Evolutionary conservation across 2,329 filamentous ascomycete species (phyloP).

Genomic region (Aspergillus aculeatus): DNA sequence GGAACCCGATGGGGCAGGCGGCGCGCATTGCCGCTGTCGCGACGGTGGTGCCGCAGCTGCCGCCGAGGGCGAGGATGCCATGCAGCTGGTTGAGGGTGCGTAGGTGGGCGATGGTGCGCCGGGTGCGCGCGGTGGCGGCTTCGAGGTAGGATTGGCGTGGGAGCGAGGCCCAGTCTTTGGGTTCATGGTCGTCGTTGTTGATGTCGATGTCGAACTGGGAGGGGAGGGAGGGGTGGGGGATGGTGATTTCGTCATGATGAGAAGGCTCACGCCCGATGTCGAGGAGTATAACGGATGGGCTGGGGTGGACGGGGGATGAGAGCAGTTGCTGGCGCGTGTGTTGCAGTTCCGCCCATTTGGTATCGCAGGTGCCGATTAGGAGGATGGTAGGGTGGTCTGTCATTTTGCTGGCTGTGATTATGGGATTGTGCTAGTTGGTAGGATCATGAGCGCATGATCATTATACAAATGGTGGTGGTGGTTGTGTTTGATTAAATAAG

Average conservation of each 20-base stretch:
- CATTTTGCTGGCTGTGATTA: not conserved
- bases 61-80: slow-evolving; percentile 60
- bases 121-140: slow-evolving; percentile 52
- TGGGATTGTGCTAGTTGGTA: not conserved
- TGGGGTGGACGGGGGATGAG: slow-evolving; percentile 35
- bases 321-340: slow-evolving; percentile 51
- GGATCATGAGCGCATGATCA: not conserved
- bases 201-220: slow-evolving; percentile 12
- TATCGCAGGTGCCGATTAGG: slow-evolving; percentile 64
- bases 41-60: slow-evolving; percentile 63
- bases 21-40: slow-evolving; percentile 61
- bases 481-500: not conserved
- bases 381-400: slow-evolving; percentile 43
- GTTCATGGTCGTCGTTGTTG: slow-evolving; percentile 29
- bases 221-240: slow-evolving; percentile 42
- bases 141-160: slow-evolving; percentile 58
- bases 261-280: slow-evolving; percentile 27
- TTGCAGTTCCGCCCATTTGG: slow-evolving; percentile 60
- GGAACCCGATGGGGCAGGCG: slow-evolving; percentile 63
- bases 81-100: slow-evolving; percentile 44
- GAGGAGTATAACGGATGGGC: slow-evolving; percentile 29
- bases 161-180: slow-evolving; percentile 25
- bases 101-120: slow-evolving; percentile 41
- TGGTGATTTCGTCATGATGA: slow-evolving; percentile 48
- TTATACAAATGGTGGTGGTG: not conserved